These are phyloP conservation scores for Gryganskiella cystojenkinii DNA, from an alignment of 192 early-diverging fungal species.

Conservation along the genomic window DNA sequence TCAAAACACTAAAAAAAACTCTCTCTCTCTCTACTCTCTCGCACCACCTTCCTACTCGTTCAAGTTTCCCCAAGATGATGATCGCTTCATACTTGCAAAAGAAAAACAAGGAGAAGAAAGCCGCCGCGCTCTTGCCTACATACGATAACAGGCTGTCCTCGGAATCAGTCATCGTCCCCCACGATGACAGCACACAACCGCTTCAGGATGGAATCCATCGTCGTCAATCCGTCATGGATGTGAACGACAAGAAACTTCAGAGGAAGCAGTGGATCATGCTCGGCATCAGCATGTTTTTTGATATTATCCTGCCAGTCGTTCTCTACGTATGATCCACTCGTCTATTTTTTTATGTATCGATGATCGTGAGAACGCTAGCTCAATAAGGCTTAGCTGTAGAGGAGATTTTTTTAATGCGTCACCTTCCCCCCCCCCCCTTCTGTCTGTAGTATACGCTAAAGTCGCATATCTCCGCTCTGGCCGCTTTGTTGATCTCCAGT, in stretches of 20 bases:
- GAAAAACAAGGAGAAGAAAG: constrained; percentile 14
- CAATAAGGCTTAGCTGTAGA: too few relatives aligned
- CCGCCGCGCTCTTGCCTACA: constrained; percentile 18
- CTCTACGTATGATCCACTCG: constrained; percentile 19
- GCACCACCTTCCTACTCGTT: too few relatives aligned
- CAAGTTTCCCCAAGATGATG: too few relatives aligned
- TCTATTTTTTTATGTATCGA: constrained; percentile 7
- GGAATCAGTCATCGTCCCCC: constrained; percentile 5
- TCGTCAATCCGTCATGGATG: constrained; percentile 13
- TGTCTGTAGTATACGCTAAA: constrained; percentile 38
- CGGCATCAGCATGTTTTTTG: constrained; percentile 22
- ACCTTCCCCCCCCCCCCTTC: not conserved
- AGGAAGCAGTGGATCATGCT: constrained; percentile 18
- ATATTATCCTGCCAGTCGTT: constrained; percentile 25
- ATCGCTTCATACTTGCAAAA: not conserved
- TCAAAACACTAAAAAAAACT: too few relatives aligned
- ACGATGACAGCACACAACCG: constrained; percentile 14
- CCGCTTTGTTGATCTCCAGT: constrained; percentile 52
- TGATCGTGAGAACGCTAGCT: too few relatives aligned
- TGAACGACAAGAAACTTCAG: constrained; percentile 16
- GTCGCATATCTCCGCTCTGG: constrained; percentile 29
- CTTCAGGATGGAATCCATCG: constrained; percentile 11
- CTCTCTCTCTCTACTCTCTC: too few relatives aligned
- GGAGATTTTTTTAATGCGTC: not conserved
- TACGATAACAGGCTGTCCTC: constrained; percentile 7